Evolutionary conservation across 2,329 filamentous ascomycete genomes (phyloP), one percentile per base, ranked within the genome.

Genomic region (Mycosphaerella arachidis): DNA sequence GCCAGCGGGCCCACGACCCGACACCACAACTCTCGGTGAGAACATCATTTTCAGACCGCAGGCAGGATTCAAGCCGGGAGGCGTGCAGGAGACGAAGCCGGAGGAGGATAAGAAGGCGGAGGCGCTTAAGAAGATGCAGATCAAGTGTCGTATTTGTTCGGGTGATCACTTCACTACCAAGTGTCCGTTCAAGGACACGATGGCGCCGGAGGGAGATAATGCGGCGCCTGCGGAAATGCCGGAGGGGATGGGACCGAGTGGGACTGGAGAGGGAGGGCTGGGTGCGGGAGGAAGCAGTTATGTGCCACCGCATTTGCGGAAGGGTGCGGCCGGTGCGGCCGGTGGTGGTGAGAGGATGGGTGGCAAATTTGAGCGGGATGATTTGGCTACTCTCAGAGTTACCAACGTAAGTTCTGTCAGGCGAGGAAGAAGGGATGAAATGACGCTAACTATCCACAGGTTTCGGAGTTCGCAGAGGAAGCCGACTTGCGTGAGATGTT

Each of bases 141-240:
- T 99, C 83, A 97, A 97, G 85, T 99, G 94, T 80, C 90, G 94
- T 84, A 97, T 99, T 76, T 99, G 94, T 82, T 90, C 88, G 75
- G 94, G 93, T 75, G 94, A 99, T 83, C 94, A 99, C 86, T 99
- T 97, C 84, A 99, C 94, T 46, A 93, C 93, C 68, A 89, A 94
- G 77, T 99, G 94, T 86, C 94, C 94, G 37, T 99, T 96, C 88
- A 99, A 97, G 83, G 94, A 97, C 76, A 99, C 93, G 71, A 97
- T 99, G 92, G 92, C 93, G 37, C 94, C 90, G 40, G 86, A 92
- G 63, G 78, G 79, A 66, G 79, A 78, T 65, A 68, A 70, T 16
- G 74, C 73, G 43, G 73, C 74, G 24, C 82, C 72, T 16, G 76
- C 77, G 27, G 82, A 82, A 48, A 69, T 73, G 67, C 81, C 78